Base-by-base conservation (phyloP, 78 protist genomes). In the Bigelowiella natans region DNA sequence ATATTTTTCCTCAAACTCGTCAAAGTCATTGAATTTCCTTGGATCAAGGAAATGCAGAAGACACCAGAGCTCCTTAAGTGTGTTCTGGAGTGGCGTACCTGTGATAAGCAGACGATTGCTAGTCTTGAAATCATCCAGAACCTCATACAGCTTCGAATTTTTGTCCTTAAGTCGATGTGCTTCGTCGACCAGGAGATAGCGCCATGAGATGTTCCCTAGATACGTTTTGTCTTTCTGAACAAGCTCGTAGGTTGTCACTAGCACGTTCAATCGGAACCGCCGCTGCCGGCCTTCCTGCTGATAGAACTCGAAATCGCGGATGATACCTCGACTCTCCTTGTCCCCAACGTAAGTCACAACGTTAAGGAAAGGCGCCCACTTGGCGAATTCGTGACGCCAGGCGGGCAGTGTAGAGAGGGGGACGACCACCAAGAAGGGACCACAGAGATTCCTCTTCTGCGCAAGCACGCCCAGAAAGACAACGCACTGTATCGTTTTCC, bases 71-170 rank as follows among this genome's bases (percentile, higher is more conserved):
- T 94, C 95, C 36, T 89, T 36, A 39, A 91, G 36, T 84, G 37
- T 37, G 90, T 94, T 94, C 39, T 94, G 95, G 37, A 94, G 0
- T 0, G 95, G 95, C n/a, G 95, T 94, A 38, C 95, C 95, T 7
- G 95, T 94, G 83, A 92, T 26, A 26, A 94, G 90, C 82, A 90
- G 87, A 2, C 89, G 89, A 36, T 0, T 2, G 31, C 36, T 37
- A 36, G 88, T 18, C 85, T 1, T 0, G 38, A 90, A 37, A 11
- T 3, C 31, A n/a, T 40, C 39, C 85, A 90, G 73, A 3, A 39
- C 63, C 92, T 82, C 85, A 31, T 51, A 0, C 39, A 90, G 88
- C 64, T 36, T 11, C 18, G 51, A 2, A 2, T 88, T 2, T 36
- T 88, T 40, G 31, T 90, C 87, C 85, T 93, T 93, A 39, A 93